phyloP scores from a whole-genome alignment of 176 grass and related monocot genomes.

The Chloris gayana region DNA sequence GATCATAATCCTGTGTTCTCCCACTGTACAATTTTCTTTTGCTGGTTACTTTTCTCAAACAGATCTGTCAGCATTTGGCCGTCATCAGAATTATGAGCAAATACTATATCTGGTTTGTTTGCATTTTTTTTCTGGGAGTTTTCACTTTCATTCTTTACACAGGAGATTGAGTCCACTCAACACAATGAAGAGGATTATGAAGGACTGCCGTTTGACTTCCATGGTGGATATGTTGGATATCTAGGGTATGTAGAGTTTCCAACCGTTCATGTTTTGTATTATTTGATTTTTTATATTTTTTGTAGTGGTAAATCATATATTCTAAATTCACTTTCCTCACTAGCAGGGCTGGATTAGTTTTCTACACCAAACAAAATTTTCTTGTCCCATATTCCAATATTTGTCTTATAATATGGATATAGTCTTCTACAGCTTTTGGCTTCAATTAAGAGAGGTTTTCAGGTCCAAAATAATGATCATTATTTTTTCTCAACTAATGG shows the following conservation, averaged over 20 bases:
- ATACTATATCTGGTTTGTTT: background rate
- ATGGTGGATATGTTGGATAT: conserved; percentile 93
- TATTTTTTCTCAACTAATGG: too few species aligned
- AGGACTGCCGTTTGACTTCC: conserved; percentile 91
- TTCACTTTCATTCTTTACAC: conserved; percentile 23
- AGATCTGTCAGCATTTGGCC: background rate
- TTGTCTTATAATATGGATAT: background rate
- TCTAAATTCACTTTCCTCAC: background rate
- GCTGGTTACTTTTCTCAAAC: background rate
- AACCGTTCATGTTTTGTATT: background rate
- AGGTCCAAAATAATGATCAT: too few species aligned
- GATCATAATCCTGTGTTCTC: background rate
- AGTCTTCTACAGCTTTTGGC: background rate
- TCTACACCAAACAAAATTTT: background rate
- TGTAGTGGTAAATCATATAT: background rate
- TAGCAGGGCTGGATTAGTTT: conserved; percentile 17
- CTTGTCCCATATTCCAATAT: background rate
- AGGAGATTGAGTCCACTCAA: conserved; percentile 82
- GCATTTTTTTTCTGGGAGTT: conserved; percentile 10
- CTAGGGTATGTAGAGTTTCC: conserved; percentile 65
- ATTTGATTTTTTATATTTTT: background rate
- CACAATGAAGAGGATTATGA: conserved; percentile 84
- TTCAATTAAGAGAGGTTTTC: too few species aligned
- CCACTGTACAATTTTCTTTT: background rate
- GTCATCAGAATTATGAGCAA: background rate